Base-by-base conservation (phyloP, 805 yeast genomes). In the Sporopachydermia quercuum region DNA sequence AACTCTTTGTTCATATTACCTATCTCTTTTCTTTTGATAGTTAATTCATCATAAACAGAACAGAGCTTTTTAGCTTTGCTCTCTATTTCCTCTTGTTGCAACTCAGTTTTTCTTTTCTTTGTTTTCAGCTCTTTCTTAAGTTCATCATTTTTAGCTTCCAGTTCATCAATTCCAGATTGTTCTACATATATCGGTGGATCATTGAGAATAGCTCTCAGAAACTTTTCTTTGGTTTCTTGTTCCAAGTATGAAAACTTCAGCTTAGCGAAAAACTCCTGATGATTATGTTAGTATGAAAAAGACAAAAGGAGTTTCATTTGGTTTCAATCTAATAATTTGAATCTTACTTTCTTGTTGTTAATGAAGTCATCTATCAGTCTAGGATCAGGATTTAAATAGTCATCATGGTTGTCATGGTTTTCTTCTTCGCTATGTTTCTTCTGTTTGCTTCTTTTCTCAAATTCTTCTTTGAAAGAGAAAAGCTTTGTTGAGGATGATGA, bases 221-320 rank as follows among this genome's bases (percentile, higher is more conserved):
- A 79, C 53, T 71, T 69, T 46, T 78, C 82, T 45, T 80, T 71
- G 3, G 85, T 68, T 45, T 78, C 86, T 49, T 78, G 81, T 52
- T 80, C 89, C 35, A 78, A 53, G 50, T 75, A 80, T 41, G 76
- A 68, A 45, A 76, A 76, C 48, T 76, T 75, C 35, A 78, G 58
- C 42, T 76, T 67, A 14, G 70, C 66, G 43, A 71, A 70, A 17
- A 66, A 50, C 45, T 64, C 64, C 42, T 62, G n/a, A n/a, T n/a
- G n/a, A n/a, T n/a, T n/a, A n/a, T n/a, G n/a, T 60, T 61, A 44
- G 39, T 19, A 45, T 49, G 23, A 23, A 30, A 34, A 43, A 41
- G 5, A 46, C 39, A 14, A 55, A 53, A 38, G 45, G 51, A 4
- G 61, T 60, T 39, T 58, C 49, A 37, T 53, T 53, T 35, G 46